Base-by-base conservation (phyloP, 495 filamentous ascomycete genomes). In the Margaritispora aquatica region DNA sequence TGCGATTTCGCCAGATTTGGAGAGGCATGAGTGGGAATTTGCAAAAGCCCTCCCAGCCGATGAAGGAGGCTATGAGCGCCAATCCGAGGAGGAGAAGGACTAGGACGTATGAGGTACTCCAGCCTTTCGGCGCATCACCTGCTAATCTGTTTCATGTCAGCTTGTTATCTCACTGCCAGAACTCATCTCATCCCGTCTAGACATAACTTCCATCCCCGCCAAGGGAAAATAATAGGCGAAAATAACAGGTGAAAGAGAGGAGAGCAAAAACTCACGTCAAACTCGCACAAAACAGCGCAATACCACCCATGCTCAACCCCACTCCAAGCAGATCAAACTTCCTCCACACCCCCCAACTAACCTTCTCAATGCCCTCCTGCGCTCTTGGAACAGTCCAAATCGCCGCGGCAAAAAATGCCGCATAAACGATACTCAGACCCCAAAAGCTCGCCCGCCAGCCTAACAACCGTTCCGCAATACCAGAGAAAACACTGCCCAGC, bases 361-460 rank as follows among this genome's bases (percentile, higher is more conserved):
- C 64, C 17, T 71, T 70, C 56, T 76, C 70, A 50, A 74, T 78
- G 8, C 62, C 57, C 21, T 76, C 75, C 51, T 74, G 75, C 56
- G 86, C 84, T 13, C 73, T 73, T 11, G 87, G 87, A 17, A 88
- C 79, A 7, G 85, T 85, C 73, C 80, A 88, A 26, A 83, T 55
- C 0, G 83, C 84, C 34, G 84, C 65, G 0, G 79, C 65, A 0
- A 82, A 80, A 54, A 88, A 80, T 4, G 80, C 63, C 1, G 77
- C 73, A 72, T 86, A 88, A 26, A 89, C 75, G 34, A 88, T 81
- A 10, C 81, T 75, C 3, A 88, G 67, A 19, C 85, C 64, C 73
- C 81, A 84, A 54, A 83, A 87, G 0, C 75, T 73, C 0, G 84
- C 83, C 19, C 87, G 75, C 87, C 86, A 90, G 61, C 72, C 80